Conservation (phyloP, 169 alveolate species). For the Cryptosporidium meleagridis region DNA sequence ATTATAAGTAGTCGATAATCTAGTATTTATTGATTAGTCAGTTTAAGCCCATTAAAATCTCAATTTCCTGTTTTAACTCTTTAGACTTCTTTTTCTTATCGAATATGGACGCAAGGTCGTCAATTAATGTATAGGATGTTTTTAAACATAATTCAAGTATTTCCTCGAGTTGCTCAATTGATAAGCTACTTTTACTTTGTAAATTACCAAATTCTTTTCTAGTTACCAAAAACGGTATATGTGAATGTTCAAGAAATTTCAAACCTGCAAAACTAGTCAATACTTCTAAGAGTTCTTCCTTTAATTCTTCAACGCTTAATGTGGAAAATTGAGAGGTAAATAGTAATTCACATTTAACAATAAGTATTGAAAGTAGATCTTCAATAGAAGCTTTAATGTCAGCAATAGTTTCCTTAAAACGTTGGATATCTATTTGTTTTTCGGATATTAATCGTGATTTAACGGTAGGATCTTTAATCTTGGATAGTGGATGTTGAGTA, state of each 20-base stretch:
- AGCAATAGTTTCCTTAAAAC: background rate
- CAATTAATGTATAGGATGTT: background rate
- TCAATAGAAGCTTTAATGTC: background rate
- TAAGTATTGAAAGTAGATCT: background rate
- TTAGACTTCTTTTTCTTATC: background rate
- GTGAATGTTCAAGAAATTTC: background rate
- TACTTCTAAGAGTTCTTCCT: background rate
- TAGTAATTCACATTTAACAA: background rate
- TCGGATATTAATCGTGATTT: background rate
- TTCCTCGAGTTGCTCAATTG: background rate
- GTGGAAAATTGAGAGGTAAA: background rate
- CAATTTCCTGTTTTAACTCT: conserved; percentile 24
- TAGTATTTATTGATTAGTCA: too few species aligned
- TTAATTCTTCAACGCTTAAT: background rate
- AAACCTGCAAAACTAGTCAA: background rate
- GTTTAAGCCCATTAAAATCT: background rate
- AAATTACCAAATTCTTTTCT: background rate
- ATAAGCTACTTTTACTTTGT: too few species aligned
- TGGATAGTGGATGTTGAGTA: background rate
- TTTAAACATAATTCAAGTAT: background rate
- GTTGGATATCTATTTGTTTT: too few species aligned
- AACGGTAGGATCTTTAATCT: background rate
- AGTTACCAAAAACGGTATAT: background rate
- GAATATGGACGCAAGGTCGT: background rate
- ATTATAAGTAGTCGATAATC: background rate